Percentiles rank a stretch among this genome's conserved stretches.
Conservation (phyloP, 495 filamentous ascomycete genomes). For the Neurospora sp. region DNA sequence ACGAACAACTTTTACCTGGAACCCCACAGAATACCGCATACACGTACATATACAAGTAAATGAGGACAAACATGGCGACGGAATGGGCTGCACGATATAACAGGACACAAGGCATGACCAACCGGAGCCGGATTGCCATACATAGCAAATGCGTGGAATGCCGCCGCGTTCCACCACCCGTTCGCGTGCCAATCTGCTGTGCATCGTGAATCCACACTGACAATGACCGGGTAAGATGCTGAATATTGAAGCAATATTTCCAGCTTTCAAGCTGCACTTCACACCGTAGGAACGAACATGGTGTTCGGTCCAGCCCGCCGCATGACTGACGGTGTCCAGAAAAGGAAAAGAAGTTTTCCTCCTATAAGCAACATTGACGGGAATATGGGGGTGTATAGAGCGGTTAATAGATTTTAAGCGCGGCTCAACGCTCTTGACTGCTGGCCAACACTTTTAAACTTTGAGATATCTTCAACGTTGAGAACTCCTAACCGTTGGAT, state of each 20-base stretch:
- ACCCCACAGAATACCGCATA: not conserved
- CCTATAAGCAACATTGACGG: not conserved
- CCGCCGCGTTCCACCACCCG: not conserved
- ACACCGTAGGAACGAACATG: not conserved
- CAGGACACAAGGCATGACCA: not conserved
- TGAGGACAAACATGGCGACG: not conserved
- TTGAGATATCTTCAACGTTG: too few relatives aligned
- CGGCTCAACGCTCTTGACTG: too few relatives aligned
- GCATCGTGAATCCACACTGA: not conserved
- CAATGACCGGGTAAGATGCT: not conserved
- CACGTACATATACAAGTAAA: not conserved
- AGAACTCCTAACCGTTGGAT: too few relatives aligned
- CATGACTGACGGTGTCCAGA: not conserved
- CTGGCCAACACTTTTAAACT: too few relatives aligned
- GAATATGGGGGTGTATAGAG: too few relatives aligned
- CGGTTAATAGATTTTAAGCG: too few relatives aligned
- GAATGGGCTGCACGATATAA: not conserved
- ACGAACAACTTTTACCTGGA: not conserved
- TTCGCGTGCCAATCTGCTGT: not conserved
- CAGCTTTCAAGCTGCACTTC: not conserved
- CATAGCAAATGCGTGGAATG: not conserved
- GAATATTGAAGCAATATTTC: not conserved
- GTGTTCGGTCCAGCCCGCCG: not conserved
- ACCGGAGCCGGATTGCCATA: not conserved
- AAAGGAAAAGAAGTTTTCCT: not conserved